These are phyloP conservation scores for Nyssa sinensis DNA, from an alignment of 148 eudicot species.

Conservation along the genomic window DNA sequence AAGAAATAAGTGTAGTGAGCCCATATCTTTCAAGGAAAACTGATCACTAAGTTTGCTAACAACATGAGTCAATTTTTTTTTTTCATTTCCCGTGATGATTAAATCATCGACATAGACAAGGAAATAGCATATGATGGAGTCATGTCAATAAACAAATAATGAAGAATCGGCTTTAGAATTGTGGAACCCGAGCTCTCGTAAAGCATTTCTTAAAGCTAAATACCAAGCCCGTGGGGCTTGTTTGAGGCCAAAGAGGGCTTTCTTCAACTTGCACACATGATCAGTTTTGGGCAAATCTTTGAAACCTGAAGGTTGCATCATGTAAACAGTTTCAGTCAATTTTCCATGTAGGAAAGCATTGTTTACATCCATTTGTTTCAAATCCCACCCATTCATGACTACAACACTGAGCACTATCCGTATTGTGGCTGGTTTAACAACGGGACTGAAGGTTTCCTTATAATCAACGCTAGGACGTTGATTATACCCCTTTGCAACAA, in stretches of 20 bases:
- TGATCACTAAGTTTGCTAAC: neutral
- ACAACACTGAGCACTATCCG: neutral
- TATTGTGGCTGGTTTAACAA: conserved; percentile 10
- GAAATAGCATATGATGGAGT: neutral
- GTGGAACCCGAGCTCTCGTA: neutral
- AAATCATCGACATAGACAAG: conserved; percentile 10
- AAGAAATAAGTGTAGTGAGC: conserved; percentile 1
- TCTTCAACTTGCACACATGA: neutral
- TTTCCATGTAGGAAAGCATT: conserved; percentile 18
- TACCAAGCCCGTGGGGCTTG: neutral
- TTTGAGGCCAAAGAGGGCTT: neutral
- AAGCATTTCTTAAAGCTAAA: too few species aligned
- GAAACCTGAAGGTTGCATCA: conserved; percentile 16
- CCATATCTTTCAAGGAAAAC: conserved; percentile 6
- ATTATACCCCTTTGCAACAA: conserved; percentile 1
- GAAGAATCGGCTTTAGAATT: neutral
- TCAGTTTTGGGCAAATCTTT: neutral
- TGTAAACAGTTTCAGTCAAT: neutral
- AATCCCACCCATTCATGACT: neutral
- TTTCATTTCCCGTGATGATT: neutral
- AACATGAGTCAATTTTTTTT: too few species aligned
- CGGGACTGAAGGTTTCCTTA: neutral
- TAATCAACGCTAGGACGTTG: neutral
- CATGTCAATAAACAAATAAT: neutral
- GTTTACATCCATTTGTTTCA: conserved; percentile 9